Evolutionary conservation across 2,329 filamentous ascomycete genomes (phyloP), one percentile per base, ranked within the genome.

Genomic region (Teratosphaeriaceae sp.): DNA sequence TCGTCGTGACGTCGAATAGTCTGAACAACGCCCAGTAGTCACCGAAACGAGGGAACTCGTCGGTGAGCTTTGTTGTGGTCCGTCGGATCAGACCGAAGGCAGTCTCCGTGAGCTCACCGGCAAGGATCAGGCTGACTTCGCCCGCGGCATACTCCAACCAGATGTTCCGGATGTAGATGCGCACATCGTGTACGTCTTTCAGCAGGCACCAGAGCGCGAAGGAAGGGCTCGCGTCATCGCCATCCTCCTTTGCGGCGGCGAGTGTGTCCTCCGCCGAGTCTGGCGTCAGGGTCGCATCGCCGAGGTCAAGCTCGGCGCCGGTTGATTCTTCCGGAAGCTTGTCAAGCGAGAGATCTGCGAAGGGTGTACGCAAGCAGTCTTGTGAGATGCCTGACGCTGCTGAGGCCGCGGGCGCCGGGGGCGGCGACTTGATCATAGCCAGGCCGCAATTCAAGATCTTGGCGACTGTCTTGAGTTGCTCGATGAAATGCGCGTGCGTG

Each of bases 131-230:
- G 21, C 31, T 41, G 12, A 44, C 27, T 24, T 44, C 41, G 18
- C 45, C 45, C 18, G 29, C 24, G 15, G 19, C 16, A 18, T 40
- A 47, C 18, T 42, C 35, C 21, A 29, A 27, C 45, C 45, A 47
- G 11, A 31, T 40, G 13, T 44, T 21, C 2, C 15, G 21, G 6
- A 47, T 16, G 18, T 34, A 30, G 13, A 26, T 5, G n/a, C 45
- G 45, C 8, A 47, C 41, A 34, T 47, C 45, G 23, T 29, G 26
- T 7, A 40, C n/a, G 22, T 47, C 45, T 24, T 40, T 9, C 34
- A 47, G 29, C 19, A 43, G 34, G 35, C 40, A 44, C 35, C 36
- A 47, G 9, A 44, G 13, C 11, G 18, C 37, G 21, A 47, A 40
- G 13, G 18, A 23, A 15, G 12, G 11, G 24, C 41, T 31, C 15